These are phyloP conservation scores for Populus davidiana DNA, from an alignment of 345 rosid species.

Conservation along the genomic window DNA sequence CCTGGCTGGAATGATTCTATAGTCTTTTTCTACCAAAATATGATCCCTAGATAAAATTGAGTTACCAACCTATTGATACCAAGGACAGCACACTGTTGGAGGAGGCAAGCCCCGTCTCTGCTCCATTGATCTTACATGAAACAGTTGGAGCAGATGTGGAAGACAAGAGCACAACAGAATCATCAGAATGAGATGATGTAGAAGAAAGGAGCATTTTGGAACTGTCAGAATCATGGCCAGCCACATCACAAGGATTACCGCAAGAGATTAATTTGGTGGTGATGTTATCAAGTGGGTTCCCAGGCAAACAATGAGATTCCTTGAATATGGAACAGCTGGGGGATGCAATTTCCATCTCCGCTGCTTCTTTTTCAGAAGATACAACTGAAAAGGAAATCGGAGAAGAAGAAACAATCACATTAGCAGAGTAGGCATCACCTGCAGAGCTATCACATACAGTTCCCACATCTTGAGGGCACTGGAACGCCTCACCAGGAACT, in stretches of 20 bases:
- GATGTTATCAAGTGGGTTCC: conserved; percentile 17
- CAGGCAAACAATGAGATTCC: conserved; percentile 11
- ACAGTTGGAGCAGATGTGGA: conserved; percentile 3
- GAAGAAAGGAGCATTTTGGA: conserved; percentile 10
- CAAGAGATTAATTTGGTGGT: conserved; percentile 4
- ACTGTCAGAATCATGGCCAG: conserved; percentile 21
- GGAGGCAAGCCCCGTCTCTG: conserved; percentile 3
- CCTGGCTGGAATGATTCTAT: background rate
- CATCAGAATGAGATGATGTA: conserved; percentile 1
- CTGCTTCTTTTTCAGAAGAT: conserved; percentile 9
- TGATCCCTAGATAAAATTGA: background rate
- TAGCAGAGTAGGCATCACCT: conserved; percentile 3
- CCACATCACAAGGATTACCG: conserved; percentile 3
- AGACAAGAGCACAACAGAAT: background rate
- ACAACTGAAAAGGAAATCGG: conserved; percentile 13
- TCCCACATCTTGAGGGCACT: conserved; percentile 4
- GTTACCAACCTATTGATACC: conserved; percentile 40
- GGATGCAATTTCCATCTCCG: conserved; percentile 17
- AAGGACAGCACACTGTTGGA: conserved; percentile 26
- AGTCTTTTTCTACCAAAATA: conserved; percentile 10
- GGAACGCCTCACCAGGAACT: conserved; percentile 13
- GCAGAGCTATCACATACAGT: background rate
- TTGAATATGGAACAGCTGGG: conserved; percentile 13
- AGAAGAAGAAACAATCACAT: conserved; percentile 7
- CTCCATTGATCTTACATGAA: conserved; percentile 17